These are phyloP conservation scores for Fusarium piperis DNA, from an alignment of 2,329 filamentous ascomycete species.

Conservation along the genomic window DNA sequence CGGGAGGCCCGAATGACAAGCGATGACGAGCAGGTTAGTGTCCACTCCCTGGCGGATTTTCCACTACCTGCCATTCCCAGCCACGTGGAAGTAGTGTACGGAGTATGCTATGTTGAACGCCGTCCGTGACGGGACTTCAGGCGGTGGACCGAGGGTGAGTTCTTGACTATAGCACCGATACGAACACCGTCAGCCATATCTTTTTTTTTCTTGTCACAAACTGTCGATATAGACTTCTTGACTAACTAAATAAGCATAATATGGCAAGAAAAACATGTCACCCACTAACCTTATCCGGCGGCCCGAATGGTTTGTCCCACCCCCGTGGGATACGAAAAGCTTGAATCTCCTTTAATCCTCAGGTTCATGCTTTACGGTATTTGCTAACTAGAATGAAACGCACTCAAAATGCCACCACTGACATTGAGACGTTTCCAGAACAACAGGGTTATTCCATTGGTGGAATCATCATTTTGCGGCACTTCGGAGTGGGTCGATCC, in stretches of 20 bases:
- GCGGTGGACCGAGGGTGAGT: background rate
- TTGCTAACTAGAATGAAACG: background rate
- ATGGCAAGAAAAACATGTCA: background rate
- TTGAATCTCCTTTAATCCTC: conserved; percentile 4
- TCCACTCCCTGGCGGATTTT: background rate
- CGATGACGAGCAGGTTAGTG: background rate
- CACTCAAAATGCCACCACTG: conserved; percentile 1
- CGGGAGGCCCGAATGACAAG: background rate
- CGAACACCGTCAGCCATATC: background rate
- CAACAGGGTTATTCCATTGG: conserved; percentile 15
- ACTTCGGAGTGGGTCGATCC: conserved; percentile 17
- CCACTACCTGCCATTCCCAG: background rate
- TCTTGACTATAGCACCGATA: background rate
- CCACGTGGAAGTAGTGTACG: background rate
- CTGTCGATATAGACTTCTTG: background rate
- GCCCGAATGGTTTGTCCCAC: background rate
- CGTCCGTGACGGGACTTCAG: background rate
- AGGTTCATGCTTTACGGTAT: background rate
- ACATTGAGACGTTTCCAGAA: background rate
- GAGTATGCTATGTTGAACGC: background rate
- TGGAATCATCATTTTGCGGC: conserved; percentile 16
- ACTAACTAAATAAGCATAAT: background rate
- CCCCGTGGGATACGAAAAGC: background rate
- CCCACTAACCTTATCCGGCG: background rate
- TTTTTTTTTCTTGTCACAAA: background rate